Percentiles rank a stretch among this genome's conserved stretches.
phyloP scores from a whole-genome alignment of 768 basidiomycete species.

The Mycena epipterygia region DNA sequence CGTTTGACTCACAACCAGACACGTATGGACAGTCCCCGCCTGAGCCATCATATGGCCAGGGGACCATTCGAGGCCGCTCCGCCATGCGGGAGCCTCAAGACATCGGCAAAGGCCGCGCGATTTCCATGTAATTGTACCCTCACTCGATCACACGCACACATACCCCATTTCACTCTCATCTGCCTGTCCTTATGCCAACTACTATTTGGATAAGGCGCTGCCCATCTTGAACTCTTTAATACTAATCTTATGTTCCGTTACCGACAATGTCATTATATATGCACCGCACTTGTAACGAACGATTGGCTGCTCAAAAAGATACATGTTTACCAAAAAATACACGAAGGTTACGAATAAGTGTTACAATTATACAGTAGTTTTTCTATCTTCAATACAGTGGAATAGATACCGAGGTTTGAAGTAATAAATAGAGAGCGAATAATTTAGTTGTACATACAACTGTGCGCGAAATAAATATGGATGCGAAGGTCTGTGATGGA shows the following conservation, averaged over 20 bases:
- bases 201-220: neutral
- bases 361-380: constrained; percentile 4
- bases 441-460: constrained; percentile 10
- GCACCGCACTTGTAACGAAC: neutral
- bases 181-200: constrained; percentile 9
- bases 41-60: constrained; percentile 47
- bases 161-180: constrained; percentile 23
- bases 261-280: neutral
- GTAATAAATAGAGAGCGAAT: constrained; percentile 25
- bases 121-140: constrained; percentile 74
- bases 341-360: constrained; percentile 9
- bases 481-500: constrained; percentile 18
- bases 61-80: constrained; percentile 74
- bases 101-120: constrained; percentile 81
- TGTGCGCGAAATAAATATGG: constrained; percentile 26
- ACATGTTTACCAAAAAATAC: constrained; percentile 12
- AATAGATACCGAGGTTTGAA: neutral
- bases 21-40: constrained; percentile 55
- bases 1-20: constrained; percentile 71
- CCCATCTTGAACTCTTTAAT: constrained; percentile 30
- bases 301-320: neutral
- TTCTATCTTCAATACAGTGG: constrained; percentile 27
- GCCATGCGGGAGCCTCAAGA: constrained; percentile 72
- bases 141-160: constrained; percentile 10
- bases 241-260: constrained; percentile 15